Evolutionary conservation across 2,329 filamentous ascomycete species (phyloP).

Genomic region (Davidsoniella virescens): DNA sequence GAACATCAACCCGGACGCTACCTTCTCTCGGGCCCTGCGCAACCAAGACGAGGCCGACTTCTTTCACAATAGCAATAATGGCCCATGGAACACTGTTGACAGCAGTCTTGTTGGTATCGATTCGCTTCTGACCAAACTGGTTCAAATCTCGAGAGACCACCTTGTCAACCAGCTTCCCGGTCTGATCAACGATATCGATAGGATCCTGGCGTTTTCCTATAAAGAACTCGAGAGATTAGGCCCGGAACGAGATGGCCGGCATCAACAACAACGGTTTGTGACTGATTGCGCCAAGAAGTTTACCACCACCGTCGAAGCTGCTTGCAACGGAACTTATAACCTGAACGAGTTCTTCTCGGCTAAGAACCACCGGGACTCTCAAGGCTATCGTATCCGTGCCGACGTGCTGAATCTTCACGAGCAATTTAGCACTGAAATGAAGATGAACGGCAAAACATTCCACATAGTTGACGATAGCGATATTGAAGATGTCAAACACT

Average conservation of each 20-base stretch:
- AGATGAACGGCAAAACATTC: neutral
- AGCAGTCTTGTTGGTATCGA: slow-evolving; percentile 15
- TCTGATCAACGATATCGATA: slow-evolving; percentile 14
- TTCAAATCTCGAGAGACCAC: slow-evolving; percentile 18
- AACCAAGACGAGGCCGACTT: slow-evolving; percentile 26
- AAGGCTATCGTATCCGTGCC: slow-evolving; percentile 18
- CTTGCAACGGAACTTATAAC: slow-evolving; percentile 16
- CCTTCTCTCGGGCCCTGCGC: slow-evolving; percentile 18
- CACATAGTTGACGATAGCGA: neutral
- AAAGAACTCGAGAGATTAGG: neutral
- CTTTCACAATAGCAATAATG: slow-evolving; percentile 23
- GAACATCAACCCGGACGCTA: slow-evolving; percentile 20
- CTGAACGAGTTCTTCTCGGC: slow-evolving; percentile 14
- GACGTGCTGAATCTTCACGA: slow-evolving; percentile 15
- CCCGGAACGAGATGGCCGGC: slow-evolving; percentile 12
- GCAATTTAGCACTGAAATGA: neutral
- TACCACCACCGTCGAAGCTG: slow-evolving; percentile 14
- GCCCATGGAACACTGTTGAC: slow-evolving; percentile 19
- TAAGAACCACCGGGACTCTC: slow-evolving; percentile 14
- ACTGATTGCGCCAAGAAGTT: too few species aligned
- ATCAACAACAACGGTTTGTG: slow-evolving; percentile 16
- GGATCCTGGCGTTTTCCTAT: slow-evolving; percentile 16
- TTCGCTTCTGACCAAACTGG: slow-evolving; percentile 14
- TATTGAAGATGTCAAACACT: too few species aligned
- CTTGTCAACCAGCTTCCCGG: slow-evolving; percentile 19